phyloP scores from a whole-genome alignment of 2,329 filamentous ascomycete genomes.

The Ophiostoma pallidulum region DNA sequence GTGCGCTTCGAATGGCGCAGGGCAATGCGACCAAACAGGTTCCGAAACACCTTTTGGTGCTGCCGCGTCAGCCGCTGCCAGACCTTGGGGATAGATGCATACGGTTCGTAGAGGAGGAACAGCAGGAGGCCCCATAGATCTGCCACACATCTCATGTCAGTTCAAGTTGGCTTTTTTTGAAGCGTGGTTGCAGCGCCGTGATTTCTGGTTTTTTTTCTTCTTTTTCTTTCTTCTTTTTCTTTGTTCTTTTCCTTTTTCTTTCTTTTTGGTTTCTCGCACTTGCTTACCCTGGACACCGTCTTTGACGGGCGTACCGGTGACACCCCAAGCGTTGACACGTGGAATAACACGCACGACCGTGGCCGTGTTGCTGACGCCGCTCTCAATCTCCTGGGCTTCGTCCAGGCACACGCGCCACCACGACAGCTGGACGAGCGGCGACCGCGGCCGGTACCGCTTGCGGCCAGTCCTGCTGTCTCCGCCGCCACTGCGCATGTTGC shows the following conservation, averaged over 20 bases:
- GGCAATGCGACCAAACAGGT: conserved; percentile 62
- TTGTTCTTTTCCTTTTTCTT: no score
- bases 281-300: conserved; percentile 36
- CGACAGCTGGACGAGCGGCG: conserved; percentile 67
- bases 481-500: conserved; percentile 48
- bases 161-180: no score
- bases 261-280: no score
- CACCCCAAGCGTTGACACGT: conserved; percentile 79
- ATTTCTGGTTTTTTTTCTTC: no score
- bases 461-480: conserved; percentile 25
- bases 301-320: conserved; percentile 83
- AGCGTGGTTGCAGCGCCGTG: no score
- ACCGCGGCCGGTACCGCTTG: conserved; percentile 56
- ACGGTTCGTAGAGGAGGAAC: conserved; percentile 73
- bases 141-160: conserved; percentile 17
- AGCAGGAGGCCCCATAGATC: conserved; percentile 74
- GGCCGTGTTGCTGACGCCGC: conserved; percentile 74
- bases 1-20: conserved; percentile 79
- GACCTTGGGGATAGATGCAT: conserved; percentile 50
- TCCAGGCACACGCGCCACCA: conserved; percentile 82
- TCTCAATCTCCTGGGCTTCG: conserved; percentile 90
- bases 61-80: conserved; percentile 59
- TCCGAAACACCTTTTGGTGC: conserved; percentile 55
- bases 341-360: conserved; percentile 71
- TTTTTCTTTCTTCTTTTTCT: no score